A percentile compares a stretch with the other conserved stretches of the same genome.
Evolutionary conservation across 164 flowering plant genomes (phyloP).

Genomic region (Magnolia sinica): DNA sequence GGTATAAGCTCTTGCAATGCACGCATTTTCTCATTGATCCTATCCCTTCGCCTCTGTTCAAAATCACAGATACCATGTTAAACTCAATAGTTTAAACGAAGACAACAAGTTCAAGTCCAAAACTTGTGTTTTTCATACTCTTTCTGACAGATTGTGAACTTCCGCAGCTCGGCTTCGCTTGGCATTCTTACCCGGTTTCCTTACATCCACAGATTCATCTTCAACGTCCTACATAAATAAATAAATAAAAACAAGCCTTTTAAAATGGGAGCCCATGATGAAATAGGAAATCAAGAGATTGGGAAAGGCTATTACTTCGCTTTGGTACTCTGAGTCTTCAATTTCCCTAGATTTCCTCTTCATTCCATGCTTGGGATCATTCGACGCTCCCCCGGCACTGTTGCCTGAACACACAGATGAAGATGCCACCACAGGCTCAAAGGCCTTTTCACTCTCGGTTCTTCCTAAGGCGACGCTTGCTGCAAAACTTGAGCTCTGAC

Average conservation of each 20-base stretch:
- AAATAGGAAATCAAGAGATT: not conserved
- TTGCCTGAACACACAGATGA: constrained; percentile 86
- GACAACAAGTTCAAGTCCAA: constrained; percentile 2
- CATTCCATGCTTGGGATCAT: constrained; percentile 34
- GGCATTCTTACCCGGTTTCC: constrained; percentile 33
- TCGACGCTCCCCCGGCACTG: constrained; percentile 52
- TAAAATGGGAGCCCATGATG: not conserved
- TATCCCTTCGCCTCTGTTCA: constrained; percentile 83
- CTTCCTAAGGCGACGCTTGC: constrained; percentile 28
- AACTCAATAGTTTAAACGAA: not conserved
- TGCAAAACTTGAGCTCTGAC: constrained; percentile 23
- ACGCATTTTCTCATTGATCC: constrained; percentile 97
- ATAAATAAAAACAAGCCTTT: not conserved
- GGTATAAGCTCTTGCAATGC: constrained; percentile 96
- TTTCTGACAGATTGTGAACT: constrained; percentile 95
- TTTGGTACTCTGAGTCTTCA: constrained; percentile 65
- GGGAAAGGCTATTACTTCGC: constrained; percentile 47
- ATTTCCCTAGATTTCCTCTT: constrained; percentile 60
- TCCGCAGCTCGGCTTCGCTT: constrained; percentile 97
- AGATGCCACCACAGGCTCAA: constrained; percentile 54
- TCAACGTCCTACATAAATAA: constrained; percentile 61
- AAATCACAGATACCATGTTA: not conserved
- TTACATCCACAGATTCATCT: constrained; percentile 67
- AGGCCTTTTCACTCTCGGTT: constrained; percentile 35
- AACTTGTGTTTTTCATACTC: constrained; percentile 30